Conservation (phyloP, 2,329 filamentous ascomycete genomes). For the Aspergillus amoenus region DNA sequence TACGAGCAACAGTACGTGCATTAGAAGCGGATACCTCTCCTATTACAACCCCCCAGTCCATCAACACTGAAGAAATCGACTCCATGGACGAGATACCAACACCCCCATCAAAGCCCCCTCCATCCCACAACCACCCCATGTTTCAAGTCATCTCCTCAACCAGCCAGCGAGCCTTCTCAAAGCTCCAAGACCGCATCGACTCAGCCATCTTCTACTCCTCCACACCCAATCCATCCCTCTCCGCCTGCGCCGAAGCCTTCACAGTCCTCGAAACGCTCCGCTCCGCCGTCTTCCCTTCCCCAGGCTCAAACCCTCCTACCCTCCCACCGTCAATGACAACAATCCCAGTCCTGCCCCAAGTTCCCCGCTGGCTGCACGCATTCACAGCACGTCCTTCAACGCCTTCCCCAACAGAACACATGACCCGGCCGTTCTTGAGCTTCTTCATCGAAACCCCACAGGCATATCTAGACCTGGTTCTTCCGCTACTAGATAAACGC, state of each 20-base stretch:
- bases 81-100: neutral
- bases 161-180: neutral
- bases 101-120: neutral
- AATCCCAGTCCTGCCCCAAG: neutral
- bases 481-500: neutral
- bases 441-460: neutral
- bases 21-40: neutral
- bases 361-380: neutral
- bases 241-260: constrained; percentile 1
- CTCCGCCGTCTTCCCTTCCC: neutral
- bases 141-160: neutral
- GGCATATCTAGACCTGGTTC: neutral
- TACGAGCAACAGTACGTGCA: neutral
- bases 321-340: neutral
- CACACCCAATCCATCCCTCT: neutral
- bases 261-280: neutral
- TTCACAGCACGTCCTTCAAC: neutral
- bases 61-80: neutral
- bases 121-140: neutral
- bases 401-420: neutral
- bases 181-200: neutral
- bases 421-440: neutral
- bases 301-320: neutral
- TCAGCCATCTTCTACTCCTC: neutral
- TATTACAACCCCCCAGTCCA: neutral